phyloP scores from a whole-genome alignment of 768 basidiomycete species.

The Mycena galopus region DNA sequence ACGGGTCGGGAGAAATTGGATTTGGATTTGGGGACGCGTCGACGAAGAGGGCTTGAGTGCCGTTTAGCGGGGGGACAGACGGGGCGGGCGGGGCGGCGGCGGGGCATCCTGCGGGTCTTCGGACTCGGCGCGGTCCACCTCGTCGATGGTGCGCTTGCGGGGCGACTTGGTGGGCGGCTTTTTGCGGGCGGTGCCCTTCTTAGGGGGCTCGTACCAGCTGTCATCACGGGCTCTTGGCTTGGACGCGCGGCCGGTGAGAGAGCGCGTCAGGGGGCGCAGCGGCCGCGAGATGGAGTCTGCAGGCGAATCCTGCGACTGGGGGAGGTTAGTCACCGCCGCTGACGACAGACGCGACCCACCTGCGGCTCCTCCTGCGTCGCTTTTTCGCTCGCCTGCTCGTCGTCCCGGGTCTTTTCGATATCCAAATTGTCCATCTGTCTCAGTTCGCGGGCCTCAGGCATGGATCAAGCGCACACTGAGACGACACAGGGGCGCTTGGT shows the following conservation, averaged over 20 bases:
- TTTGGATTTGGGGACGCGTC: too few relatives aligned
- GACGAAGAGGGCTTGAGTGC: constrained; percentile 23
- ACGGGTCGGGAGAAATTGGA: too few relatives aligned
- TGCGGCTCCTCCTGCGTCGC: constrained; percentile 3
- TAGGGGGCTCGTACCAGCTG: constrained; percentile 29
- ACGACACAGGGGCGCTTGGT: constrained; percentile 29
- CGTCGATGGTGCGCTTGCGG: constrained; percentile 28
- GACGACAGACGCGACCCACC: constrained; percentile 5
- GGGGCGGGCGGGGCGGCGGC: neutral
- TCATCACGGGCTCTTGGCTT: constrained; percentile 31
- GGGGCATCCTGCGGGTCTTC: constrained; percentile 11
- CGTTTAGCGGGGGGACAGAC: constrained; percentile 4
- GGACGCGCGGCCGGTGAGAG: constrained; percentile 27
- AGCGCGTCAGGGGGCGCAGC: constrained; percentile 26
- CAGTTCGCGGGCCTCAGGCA: neutral
- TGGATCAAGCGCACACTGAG: neutral
- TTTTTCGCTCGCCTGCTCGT: neutral
- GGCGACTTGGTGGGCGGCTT: constrained; percentile 7
- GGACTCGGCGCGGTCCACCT: constrained; percentile 19
- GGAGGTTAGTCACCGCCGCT: neutral
- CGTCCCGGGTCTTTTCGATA: constrained; percentile 8
- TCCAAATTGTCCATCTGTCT: constrained; percentile 10
- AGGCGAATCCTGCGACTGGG: neutral
- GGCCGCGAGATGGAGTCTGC: neutral
- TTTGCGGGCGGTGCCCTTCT: constrained; percentile 23